Conservation (phyloP, 2,329 filamentous ascomycete species). For the Exophiala dermatitidis region DNA sequence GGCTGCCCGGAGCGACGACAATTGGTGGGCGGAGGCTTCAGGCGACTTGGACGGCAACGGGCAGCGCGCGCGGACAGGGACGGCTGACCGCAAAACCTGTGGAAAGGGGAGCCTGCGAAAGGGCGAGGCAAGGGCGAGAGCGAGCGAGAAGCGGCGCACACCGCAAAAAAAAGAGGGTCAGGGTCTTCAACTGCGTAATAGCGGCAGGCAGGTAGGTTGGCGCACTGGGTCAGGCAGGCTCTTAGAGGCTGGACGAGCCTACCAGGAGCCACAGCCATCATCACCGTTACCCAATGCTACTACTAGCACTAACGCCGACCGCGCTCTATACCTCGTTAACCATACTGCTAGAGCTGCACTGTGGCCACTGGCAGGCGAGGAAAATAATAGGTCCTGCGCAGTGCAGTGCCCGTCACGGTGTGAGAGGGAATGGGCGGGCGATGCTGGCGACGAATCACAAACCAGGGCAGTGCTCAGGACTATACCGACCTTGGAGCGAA, state of each 20-base stretch:
- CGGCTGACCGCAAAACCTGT: no score
- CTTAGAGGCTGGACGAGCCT: no score
- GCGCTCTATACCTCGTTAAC: no score
- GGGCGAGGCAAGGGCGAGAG: slow-evolving; percentile 2
- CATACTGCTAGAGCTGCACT: no score
- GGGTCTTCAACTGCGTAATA: background rate
- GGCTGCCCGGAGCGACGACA: background rate
- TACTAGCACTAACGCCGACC: no score
- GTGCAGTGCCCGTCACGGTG: background rate
- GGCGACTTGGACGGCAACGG: background rate
- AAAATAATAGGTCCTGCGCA: no score
- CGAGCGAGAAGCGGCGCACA: background rate
- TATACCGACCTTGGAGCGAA: no score
- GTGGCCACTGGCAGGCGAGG: background rate
- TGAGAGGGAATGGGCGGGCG: background rate
- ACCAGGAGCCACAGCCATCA: no score
- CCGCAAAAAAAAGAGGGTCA: background rate
- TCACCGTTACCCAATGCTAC: no score
- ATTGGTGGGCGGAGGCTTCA: background rate
- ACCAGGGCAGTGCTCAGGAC: background rate
- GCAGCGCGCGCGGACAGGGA: no score
- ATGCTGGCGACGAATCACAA: slow-evolving; percentile 1
- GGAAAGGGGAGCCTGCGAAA: background rate
- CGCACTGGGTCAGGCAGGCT: no score
- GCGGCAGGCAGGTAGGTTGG: no score